phyloP scores from a whole-genome alignment of 768 basidiomycete species.

The Hypholoma sublateritium region DNA sequence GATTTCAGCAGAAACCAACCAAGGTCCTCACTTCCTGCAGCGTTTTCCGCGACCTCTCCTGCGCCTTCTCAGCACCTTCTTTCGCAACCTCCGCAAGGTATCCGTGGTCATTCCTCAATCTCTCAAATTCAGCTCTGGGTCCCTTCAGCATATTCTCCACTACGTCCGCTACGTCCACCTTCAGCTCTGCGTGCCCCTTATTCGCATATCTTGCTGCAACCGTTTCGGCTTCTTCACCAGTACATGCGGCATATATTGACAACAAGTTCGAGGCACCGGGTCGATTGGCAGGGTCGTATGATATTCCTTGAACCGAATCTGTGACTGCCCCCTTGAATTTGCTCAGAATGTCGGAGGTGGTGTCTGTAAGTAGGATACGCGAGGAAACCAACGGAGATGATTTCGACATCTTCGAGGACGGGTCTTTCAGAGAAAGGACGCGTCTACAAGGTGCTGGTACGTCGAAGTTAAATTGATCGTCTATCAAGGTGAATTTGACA shows the following conservation, averaged over 20 bases:
- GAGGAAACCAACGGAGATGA: constrained; percentile 78
- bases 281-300: constrained; percentile 77
- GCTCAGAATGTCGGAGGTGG: constrained; percentile 50
- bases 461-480: not conserved
- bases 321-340: constrained; percentile 87
- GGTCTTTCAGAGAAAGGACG: constrained; percentile 84
- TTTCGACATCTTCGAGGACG: constrained; percentile 93
- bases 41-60: constrained; percentile 56
- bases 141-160: constrained; percentile 64
- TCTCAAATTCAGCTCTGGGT: constrained; percentile 71
- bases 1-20: constrained; percentile 49
- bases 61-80: constrained; percentile 65
- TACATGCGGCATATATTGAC: constrained; percentile 76
- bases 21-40: constrained; percentile 65
- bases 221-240: constrained; percentile 38
- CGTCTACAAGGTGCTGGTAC: constrained; percentile 72
- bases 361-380: constrained; percentile 85
- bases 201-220: constrained; percentile 53
- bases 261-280: constrained; percentile 86
- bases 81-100: constrained; percentile 64
- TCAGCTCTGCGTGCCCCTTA: constrained; percentile 66
- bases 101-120: constrained; percentile 54
- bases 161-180: constrained; percentile 72
- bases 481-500: not conserved
- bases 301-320: constrained; percentile 73